phyloP scores from a whole-genome alignment of 768 basidiomycete genomes.

The Flagelloscypha sp. region DNA sequence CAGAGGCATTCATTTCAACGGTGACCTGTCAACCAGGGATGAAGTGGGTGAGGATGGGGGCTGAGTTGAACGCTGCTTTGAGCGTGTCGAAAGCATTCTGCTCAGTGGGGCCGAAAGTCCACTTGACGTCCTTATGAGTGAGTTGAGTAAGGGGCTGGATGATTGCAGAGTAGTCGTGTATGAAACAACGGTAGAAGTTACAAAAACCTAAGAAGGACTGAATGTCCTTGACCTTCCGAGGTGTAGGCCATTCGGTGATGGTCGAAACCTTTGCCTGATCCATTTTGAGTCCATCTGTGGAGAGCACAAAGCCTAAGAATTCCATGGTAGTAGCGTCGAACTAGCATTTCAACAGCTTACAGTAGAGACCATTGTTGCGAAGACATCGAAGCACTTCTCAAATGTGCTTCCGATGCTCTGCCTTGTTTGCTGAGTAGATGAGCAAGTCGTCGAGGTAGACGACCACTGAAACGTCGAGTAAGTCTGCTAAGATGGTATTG shows the following conservation, averaged over 20 bases:
- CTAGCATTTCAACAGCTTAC: constrained; percentile 32
- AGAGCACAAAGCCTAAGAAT: constrained; percentile 33
- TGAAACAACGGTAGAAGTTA: constrained; percentile 22
- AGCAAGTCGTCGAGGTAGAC: constrained; percentile 40
- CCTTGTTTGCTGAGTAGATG: constrained; percentile 27
- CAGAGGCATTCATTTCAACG: constrained; percentile 13
- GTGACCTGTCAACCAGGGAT: constrained; percentile 13
- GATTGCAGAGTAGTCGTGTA: constrained; percentile 18
- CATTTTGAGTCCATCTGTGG: constrained; percentile 24
- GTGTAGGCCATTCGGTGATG: constrained; percentile 28
- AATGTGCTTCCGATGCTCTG: constrained; percentile 27
- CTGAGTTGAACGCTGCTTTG: constrained; percentile 14
- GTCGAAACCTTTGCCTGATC: constrained; percentile 28
- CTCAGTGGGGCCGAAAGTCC: constrained; percentile 8
- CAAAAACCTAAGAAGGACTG: constrained; percentile 29
- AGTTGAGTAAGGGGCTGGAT: constrained; percentile 16
- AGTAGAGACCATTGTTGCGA: constrained; percentile 18
- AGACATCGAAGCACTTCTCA: constrained; percentile 24
- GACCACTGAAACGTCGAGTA: constrained; percentile 28
- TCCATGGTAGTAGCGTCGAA: constrained; percentile 28
- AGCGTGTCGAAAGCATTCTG: constrained; percentile 17
- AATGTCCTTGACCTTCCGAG: constrained; percentile 17
- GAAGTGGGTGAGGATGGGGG: constrained; percentile 23
- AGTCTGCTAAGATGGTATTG: constrained; percentile 28
- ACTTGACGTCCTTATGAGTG: constrained; percentile 15